Conservation (phyloP, 192 early-diverging fungal genomes). For the Chytriomyces sp. region DNA sequence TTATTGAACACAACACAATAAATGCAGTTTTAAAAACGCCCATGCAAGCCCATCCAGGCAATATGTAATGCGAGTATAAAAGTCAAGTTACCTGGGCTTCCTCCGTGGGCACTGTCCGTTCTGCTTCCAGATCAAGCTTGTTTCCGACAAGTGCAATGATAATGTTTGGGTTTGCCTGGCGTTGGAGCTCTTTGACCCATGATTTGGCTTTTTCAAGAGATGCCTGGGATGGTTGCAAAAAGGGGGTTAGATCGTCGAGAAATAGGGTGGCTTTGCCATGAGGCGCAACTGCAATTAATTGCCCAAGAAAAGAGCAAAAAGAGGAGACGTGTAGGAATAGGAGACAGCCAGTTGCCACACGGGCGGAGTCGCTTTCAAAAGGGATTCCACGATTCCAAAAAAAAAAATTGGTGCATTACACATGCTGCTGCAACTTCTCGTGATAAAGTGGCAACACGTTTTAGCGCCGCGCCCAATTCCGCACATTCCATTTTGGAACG, state of each 20-base stretch:
- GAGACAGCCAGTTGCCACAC: too few relatives aligned
- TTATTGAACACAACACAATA: neutral
- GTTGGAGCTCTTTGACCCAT: constrained; percentile 96
- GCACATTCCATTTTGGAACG: too few relatives aligned
- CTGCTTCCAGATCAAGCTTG: constrained; percentile 85
- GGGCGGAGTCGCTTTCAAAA: too few relatives aligned
- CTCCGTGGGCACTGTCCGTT: constrained; percentile 71
- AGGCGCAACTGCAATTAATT: neutral
- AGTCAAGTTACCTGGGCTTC: constrained; percentile 57
- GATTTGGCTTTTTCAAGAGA: constrained; percentile 92
- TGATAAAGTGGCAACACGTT: too few relatives aligned
- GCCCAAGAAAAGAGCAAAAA: neutral
- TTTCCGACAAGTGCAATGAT: constrained; percentile 97
- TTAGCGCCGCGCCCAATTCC: too few relatives aligned
- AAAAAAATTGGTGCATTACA: too few relatives aligned
- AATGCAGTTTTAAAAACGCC: constrained; percentile 32
- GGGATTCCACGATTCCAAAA: too few relatives aligned
- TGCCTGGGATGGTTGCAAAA: constrained; percentile 53
- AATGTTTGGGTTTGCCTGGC: constrained; percentile 93
- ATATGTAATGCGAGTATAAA: neutral
- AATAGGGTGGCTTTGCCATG: neutral
- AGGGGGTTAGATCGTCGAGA: constrained; percentile 8
- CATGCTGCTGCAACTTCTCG: too few relatives aligned
- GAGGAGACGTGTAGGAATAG: too few relatives aligned
- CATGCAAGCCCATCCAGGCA: constrained; percentile 26